Evolutionary conservation across 1,139 yeast species (phyloP).

Genomic region (Debaryomyces subglobosus): DNA sequence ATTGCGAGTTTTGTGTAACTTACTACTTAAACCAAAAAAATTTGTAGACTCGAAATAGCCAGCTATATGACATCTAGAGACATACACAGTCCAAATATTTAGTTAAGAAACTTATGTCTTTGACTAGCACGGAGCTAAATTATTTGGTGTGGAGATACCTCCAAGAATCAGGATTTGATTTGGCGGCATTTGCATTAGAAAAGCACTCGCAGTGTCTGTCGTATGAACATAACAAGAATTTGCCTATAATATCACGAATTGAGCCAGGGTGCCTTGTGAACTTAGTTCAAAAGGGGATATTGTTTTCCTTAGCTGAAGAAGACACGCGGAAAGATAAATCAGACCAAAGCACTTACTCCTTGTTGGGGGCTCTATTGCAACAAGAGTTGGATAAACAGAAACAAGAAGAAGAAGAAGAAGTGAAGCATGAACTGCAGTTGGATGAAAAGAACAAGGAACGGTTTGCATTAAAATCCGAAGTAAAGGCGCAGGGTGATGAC

Average conservation of each 20-base stretch:
- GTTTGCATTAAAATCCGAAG: constrained; percentile 23
- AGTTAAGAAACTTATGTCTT: constrained; percentile 54
- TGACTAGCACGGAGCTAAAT: constrained; percentile 83
- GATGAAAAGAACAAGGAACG: constrained; percentile 9
- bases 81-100: neutral
- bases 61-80: neutral
- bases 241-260: constrained; percentile 50
- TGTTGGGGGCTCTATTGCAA: constrained; percentile 35
- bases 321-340: constrained; percentile 21
- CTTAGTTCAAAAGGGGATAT: constrained; percentile 82
- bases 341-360: constrained; percentile 24
- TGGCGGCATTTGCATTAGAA: constrained; percentile 81
- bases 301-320: constrained; percentile 52
- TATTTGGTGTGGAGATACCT: constrained; percentile 92
- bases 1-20: constrained; percentile 9
- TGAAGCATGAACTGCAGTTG: neutral
- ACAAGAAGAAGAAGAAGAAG: constrained; percentile 12
- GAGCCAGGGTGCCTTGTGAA: constrained; percentile 76
- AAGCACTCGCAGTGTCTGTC: constrained; percentile 68
- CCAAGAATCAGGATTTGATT: constrained; percentile 83
- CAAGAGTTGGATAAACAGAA: constrained; percentile 20
- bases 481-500: neutral
- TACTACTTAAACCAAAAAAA: neutral
- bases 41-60: neutral
- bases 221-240: constrained; percentile 53